Evolutionary conservation across 73 alveolate species (phyloP).

Genomic region (Paramecium octaurelia): DNA sequence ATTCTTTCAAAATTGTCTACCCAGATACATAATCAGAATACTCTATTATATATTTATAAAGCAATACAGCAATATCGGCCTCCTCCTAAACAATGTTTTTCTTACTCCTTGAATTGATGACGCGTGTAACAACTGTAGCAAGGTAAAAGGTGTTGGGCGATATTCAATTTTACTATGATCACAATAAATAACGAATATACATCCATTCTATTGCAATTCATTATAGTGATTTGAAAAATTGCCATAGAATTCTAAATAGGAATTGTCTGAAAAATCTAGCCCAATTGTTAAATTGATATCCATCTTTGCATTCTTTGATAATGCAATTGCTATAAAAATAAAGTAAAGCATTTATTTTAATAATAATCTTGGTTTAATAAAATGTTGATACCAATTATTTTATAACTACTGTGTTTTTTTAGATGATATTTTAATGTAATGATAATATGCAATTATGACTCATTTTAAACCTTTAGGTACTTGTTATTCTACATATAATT

Average conservation of each 20-base stretch:
- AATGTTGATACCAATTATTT: background rate
- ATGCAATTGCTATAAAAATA: background rate
- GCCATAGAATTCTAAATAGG: background rate
- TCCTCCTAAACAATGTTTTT: background rate
- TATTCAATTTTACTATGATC: background rate
- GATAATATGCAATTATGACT: too few species aligned
- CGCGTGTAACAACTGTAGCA: background rate
- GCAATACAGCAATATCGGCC: background rate
- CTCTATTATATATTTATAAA: background rate
- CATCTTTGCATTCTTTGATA: background rate
- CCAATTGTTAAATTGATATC: background rate
- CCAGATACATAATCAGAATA: background rate
- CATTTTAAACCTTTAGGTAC: too few species aligned
- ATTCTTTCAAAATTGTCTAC: background rate
- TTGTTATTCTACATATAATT: too few species aligned
- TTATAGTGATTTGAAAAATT: background rate
- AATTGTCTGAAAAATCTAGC: background rate
- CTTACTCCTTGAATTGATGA: background rate
- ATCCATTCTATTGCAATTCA: background rate
- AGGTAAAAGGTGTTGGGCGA: background rate
- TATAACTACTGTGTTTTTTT: too few species aligned
- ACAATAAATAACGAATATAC: background rate
- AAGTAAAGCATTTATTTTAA: background rate
- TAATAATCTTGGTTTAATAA: background rate
- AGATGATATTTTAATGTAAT: background rate